phyloP scores from a whole-genome alignment of 2,329 filamentous ascomycete species.

The Phoma sp. region DNA sequence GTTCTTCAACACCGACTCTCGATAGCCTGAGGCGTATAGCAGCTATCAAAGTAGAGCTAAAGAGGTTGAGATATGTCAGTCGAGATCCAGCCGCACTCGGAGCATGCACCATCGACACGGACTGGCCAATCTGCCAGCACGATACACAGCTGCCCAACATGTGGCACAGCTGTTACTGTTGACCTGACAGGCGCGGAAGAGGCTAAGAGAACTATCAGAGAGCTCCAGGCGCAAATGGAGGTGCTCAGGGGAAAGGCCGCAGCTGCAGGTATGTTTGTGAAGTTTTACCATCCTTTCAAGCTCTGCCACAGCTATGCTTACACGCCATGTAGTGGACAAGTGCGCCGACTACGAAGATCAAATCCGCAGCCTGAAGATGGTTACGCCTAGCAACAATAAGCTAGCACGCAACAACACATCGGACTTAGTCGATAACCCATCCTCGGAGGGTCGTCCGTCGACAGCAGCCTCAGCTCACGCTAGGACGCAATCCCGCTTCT shows the following conservation, averaged over 20 bases:
- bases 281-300: too few species aligned
- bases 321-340: slow-evolving; percentile 56
- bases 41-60: neutral
- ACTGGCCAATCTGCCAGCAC: neutral
- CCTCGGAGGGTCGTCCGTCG: slow-evolving; percentile 40
- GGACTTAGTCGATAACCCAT: slow-evolving; percentile 24
- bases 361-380: slow-evolving; percentile 61
- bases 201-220: slow-evolving; percentile 46
- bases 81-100: slow-evolving; percentile 1
- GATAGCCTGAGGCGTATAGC: slow-evolving; percentile 2
- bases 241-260: slow-evolving; percentile 75
- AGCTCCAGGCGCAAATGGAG: slow-evolving; percentile 75
- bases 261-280: slow-evolving; percentile 59
- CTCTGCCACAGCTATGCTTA: slow-evolving; percentile 12
- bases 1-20: neutral
- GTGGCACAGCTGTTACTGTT: slow-evolving; percentile 32
- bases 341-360: slow-evolving; percentile 83
- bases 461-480: slow-evolving; percentile 37
- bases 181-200: slow-evolving; percentile 25
- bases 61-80: slow-evolving; percentile 11
- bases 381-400: slow-evolving; percentile 13
- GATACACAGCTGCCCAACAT: slow-evolving; percentile 42
- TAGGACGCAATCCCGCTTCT: slow-evolving; percentile 50
- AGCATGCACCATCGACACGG: slow-evolving; percentile 9
- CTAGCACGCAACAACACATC: slow-evolving; percentile 32